These are phyloP conservation scores for Aspergillus sparsus DNA, from an alignment of 495 filamentous ascomycete species.

Conservation along the genomic window DNA sequence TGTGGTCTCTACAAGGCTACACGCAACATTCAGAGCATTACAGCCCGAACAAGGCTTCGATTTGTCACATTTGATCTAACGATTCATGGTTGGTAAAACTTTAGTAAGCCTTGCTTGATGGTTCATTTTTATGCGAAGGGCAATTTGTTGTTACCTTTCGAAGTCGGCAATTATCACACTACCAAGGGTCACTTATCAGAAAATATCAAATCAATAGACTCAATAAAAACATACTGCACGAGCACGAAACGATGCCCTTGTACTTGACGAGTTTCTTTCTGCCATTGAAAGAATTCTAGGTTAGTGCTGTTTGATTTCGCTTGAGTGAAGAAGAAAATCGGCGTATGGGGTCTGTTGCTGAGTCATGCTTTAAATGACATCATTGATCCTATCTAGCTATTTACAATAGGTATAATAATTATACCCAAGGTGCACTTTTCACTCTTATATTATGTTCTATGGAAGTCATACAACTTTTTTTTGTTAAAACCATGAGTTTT, in stretches of 20 bases:
- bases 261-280: constrained; percentile 5
- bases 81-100: neutral
- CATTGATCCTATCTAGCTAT: too few species aligned
- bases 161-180: constrained; percentile 34
- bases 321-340: too few species aligned
- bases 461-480: too few species aligned
- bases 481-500: too few species aligned
- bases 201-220: neutral
- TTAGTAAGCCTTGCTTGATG: neutral
- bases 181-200: neutral
- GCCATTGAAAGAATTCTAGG: constrained; percentile 11
- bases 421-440: too few species aligned
- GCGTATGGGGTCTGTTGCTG: too few species aligned
- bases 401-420: too few species aligned
- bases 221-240: constrained; percentile 24
- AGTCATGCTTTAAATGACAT: too few species aligned
- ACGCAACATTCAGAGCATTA: constrained; percentile 23
- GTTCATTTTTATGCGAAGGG: neutral
- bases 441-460: too few species aligned
- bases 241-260: constrained; percentile 24
- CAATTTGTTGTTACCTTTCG: constrained; percentile 25
- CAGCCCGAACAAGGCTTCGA: constrained; percentile 29
- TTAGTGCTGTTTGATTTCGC: neutral
- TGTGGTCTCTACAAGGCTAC: constrained; percentile 16
- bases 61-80: constrained; percentile 33